Base-by-base conservation (phyloP, 2,329 filamentous ascomycete species). In the Arthrobotrys iridis region DNA sequence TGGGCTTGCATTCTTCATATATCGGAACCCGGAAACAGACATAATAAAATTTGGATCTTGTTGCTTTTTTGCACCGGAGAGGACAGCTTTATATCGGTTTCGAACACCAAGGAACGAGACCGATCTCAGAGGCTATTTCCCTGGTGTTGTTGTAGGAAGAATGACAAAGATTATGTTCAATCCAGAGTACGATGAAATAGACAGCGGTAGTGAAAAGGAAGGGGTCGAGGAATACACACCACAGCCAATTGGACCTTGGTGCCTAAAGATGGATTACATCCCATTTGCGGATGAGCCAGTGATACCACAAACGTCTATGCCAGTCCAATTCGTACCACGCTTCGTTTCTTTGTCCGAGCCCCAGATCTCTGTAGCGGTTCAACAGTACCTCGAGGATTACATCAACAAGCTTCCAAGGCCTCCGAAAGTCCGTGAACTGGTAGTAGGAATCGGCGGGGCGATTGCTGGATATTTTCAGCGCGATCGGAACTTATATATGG, bases 1-100 rank as follows among this genome's bases (percentile, higher is more conserved):
- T 20, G 43, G 45, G 10, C 43, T 74, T 7, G 52, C 52, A 5
- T 66, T 74, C 45, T 66, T 74, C 13, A 10, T 74, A 7, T 13
- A 28, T 10, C 15, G 28, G n/a, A 24, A 62, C 8, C 10, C n/a
- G 6, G n/a, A 33, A 8, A 40, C 52, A 3, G 4, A 6, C 2
- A 6, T 13, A 4, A 15, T 57, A 5, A 45, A 37, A 4, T 43
- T 46, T 20, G 48, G 11, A 5, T n/a, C 33, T 3, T 5, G 30
- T 5, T 66, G 33, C 11, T 74, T 45, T 26, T 66, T 74, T 33
- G 24, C 18, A 15, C 37, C n/a, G 10, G 24, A 30, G n/a, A 50
- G 41, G 5, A 33, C 18, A 13, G 5, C 18, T 22, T 10, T n/a
- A 10, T 41, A 43, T 35, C 26, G 18, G 7, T 40, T 15, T 5